These are phyloP conservation scores for Annona squamosa DNA, from an alignment of 164 flowering plant genomes.

Conservation along the genomic window DNA sequence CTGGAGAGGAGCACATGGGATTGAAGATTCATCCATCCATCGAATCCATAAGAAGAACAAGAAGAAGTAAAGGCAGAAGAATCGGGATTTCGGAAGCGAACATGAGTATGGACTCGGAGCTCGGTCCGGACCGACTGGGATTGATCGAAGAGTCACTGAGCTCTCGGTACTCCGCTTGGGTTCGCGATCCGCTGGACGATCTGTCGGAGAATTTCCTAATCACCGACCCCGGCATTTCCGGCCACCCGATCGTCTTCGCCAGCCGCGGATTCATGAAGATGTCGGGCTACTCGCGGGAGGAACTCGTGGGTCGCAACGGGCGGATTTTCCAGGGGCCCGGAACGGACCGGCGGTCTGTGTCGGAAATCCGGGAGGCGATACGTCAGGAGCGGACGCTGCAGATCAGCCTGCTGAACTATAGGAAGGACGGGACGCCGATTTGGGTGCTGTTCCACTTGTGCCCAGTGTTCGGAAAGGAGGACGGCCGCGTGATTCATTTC, in stretches of 20 bases:
- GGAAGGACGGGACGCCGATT: constrained; percentile 78
- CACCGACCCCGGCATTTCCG: constrained; percentile 76
- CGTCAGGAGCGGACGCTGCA: constrained; percentile 52
- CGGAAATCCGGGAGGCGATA: constrained; percentile 77
- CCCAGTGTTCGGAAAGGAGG: constrained; percentile 62
- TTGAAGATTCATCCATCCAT: constrained; percentile 18
- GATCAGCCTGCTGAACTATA: constrained; percentile 63
- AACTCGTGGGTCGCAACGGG: constrained; percentile 76
- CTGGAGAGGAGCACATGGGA: constrained; percentile 34
- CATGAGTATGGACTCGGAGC: constrained; percentile 15
- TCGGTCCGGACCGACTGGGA: constrained; percentile 23
- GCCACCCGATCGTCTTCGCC: constrained; percentile 88
- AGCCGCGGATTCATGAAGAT: constrained; percentile 75
- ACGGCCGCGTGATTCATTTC: constrained; percentile 67
- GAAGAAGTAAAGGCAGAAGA: background rate
- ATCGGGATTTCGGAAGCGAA: background rate
- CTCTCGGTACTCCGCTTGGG: constrained; percentile 45
- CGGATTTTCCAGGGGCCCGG: constrained; percentile 76
- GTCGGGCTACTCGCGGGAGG: constrained; percentile 63
- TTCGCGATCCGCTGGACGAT: constrained; percentile 59
- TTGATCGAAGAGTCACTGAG: constrained; percentile 45
- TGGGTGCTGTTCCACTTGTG: constrained; percentile 83
- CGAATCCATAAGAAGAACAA: constrained; percentile 6
- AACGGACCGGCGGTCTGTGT: constrained; percentile 58
- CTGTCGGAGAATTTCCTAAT: constrained; percentile 64